Evolutionary conservation across 192 early-diverging fungal genomes (phyloP).

Genomic region (Rhizoclosmatium globosum): DNA sequence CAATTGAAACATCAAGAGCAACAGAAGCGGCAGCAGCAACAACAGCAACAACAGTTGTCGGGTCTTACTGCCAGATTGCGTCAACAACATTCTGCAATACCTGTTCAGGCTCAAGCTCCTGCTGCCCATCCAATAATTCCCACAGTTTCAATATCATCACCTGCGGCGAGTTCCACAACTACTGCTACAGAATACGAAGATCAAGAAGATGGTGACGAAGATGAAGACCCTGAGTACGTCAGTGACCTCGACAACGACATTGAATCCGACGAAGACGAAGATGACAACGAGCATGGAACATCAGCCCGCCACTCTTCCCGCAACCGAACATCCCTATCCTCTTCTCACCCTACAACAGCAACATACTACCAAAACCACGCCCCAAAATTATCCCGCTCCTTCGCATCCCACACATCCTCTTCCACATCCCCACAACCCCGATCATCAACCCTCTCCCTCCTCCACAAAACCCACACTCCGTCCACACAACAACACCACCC

Average conservation of each 20-base stretch:
- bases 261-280: background rate
- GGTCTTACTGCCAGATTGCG: background rate
- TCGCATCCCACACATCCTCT: background rate
- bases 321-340: background rate
- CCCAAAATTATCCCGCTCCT: background rate
- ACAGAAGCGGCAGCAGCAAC: background rate
- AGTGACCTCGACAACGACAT: background rate
- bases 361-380: constrained; percentile 15
- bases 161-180: background rate
- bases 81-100: background rate
- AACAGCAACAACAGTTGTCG: background rate
- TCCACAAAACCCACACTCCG: too few species aligned
- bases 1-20: background rate
- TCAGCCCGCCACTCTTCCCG: too few species aligned
- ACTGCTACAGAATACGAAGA: constrained; percentile 10
- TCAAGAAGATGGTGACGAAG: background rate
- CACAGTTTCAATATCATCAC: background rate
- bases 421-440: background rate
- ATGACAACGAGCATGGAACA: too few species aligned
- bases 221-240: background rate
- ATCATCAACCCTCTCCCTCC: too few species aligned
- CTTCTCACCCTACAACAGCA: constrained; percentile 1
- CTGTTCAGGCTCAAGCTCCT: background rate
- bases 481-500: too few species aligned
- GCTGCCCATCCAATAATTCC: background rate